These are phyloP conservation scores for Chlorella sp. DNA, from an alignment of 139 green algal species.

Conservation along the genomic window DNA sequence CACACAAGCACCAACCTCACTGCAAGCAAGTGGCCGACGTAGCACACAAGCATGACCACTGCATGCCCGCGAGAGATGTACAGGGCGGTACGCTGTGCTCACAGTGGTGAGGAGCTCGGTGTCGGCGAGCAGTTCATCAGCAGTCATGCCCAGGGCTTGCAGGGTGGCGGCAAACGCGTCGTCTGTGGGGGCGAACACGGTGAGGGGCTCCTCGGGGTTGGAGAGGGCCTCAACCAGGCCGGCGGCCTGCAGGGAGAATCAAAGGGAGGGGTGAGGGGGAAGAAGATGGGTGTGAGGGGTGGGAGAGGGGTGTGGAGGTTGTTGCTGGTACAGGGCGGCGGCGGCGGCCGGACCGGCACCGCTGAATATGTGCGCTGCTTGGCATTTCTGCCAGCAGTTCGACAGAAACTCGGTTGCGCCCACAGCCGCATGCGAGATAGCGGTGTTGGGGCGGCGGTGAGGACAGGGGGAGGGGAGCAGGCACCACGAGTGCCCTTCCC, in stretches of 20 bases:
- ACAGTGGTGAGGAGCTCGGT: conserved; percentile 33
- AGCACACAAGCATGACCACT: too few species aligned
- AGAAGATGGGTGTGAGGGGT: not conserved
- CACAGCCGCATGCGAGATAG: not conserved
- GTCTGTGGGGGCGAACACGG: conserved; percentile 64
- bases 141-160: conserved; percentile 30
- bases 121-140: conserved; percentile 54
- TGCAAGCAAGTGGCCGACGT: too few species aligned
- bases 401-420: not conserved
- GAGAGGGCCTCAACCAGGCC: not conserved
- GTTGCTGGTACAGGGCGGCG: not conserved
- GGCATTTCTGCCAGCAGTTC: too few species aligned
- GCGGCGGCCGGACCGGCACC: not conserved
- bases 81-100: not conserved
- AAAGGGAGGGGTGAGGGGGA: too few species aligned
- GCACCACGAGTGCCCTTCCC: not conserved
- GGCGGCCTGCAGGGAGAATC: not conserved
- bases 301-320: not conserved
- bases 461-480: not conserved
- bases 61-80: too few species aligned
- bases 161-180: conserved; percentile 50
- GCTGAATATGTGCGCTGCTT: too few species aligned
- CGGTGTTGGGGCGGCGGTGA: not conserved
- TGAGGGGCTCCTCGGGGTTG: conserved; percentile 17
- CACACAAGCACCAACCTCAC: too few species aligned